Evolutionary conservation across 2,329 filamentous ascomycete genomes (phyloP).

Genomic region (Stagonosporopsis chrysanthemi): DNA sequence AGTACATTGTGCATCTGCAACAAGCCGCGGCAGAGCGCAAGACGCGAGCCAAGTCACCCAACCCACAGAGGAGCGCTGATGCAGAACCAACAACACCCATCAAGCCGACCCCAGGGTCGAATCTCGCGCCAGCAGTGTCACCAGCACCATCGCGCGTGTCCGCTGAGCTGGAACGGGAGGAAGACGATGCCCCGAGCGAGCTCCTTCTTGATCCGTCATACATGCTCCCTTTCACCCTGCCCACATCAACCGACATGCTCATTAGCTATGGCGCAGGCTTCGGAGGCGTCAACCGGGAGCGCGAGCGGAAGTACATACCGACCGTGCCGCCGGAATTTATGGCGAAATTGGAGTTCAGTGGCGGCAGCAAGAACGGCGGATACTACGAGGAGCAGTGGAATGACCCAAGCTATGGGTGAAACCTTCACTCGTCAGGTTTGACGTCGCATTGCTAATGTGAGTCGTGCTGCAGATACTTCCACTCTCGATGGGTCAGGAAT

Average conservation of each 20-base stretch:
- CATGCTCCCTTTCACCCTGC: constrained; percentile 93
- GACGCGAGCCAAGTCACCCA: constrained; percentile 46
- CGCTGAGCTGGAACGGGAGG: constrained; percentile 64
- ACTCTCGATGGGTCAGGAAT: constrained; percentile 4
- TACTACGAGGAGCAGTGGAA: constrained; percentile 46
- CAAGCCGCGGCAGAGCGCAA: constrained; percentile 68
- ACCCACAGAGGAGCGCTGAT: constrained; percentile 47
- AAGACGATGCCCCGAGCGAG: constrained; percentile 74
- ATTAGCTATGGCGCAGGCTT: constrained; percentile 94
- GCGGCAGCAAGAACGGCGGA: constrained; percentile 43
- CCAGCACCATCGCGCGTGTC: constrained; percentile 45
- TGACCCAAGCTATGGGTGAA: constrained; percentile 46
- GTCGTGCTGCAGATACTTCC: constrained; percentile 7
- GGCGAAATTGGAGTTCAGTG: constrained; percentile 76
- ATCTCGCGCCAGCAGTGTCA: constrained; percentile 33
- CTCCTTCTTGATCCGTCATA: constrained; percentile 87
- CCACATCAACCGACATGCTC: constrained; percentile 96
- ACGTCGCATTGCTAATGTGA: neutral
- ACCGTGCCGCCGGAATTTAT: constrained; percentile 94
- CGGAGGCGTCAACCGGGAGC: constrained; percentile 87
- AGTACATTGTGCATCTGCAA: constrained; percentile 82
- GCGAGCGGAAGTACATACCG: constrained; percentile 93
- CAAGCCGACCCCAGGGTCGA: constrained; percentile 33
- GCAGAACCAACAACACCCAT: constrained; percentile 44
- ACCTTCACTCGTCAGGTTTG: neutral